Percentiles rank a stretch among this genome's conserved stretches.
These are phyloP conservation scores for Mortierella sp. DNA, from an alignment of 371 early-diverging fungal genomes.

Conservation along the genomic window DNA sequence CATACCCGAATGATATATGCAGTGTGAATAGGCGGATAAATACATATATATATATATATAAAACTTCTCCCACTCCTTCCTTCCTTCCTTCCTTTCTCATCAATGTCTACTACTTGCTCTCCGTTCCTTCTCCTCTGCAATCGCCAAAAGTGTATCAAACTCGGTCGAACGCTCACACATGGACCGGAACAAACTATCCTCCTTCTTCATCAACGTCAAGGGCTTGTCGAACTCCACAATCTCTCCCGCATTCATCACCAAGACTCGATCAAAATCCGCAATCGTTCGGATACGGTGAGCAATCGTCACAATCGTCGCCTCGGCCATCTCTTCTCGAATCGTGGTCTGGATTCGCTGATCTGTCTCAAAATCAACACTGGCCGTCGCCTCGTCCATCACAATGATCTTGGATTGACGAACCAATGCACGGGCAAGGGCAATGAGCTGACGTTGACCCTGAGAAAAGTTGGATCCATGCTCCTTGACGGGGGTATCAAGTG, in stretches of 20 bases:
- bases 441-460: constrained; percentile 86
- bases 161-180: constrained; percentile 79
- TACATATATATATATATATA: too few relatives aligned
- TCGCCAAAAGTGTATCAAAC: constrained; percentile 64
- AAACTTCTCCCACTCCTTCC: too few relatives aligned
- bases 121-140: constrained; percentile 56
- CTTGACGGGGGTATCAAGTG: constrained; percentile 64
- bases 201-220: constrained; percentile 56
- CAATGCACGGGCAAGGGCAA: constrained; percentile 83
- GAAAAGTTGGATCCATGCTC: constrained; percentile 80
- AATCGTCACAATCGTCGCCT: constrained; percentile 70
- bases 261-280: constrained; percentile 83
- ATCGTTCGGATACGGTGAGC: constrained; percentile 82
- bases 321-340: constrained; percentile 71
- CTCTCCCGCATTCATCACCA: constrained; percentile 73
- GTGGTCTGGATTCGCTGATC: constrained; percentile 74
- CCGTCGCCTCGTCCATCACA: constrained; percentile 88
- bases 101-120: neutral
- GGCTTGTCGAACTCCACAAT: constrained; percentile 76
- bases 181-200: constrained; percentile 61
- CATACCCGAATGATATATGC: too few relatives aligned
- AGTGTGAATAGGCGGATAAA: too few relatives aligned
- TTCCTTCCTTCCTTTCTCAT: too few relatives aligned
- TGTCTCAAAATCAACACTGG: constrained; percentile 76
- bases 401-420: constrained; percentile 71